Evolutionary conservation across 805 yeast genomes (phyloP).

Genomic region (Cyberlindnera xishuangbannaensis): DNA sequence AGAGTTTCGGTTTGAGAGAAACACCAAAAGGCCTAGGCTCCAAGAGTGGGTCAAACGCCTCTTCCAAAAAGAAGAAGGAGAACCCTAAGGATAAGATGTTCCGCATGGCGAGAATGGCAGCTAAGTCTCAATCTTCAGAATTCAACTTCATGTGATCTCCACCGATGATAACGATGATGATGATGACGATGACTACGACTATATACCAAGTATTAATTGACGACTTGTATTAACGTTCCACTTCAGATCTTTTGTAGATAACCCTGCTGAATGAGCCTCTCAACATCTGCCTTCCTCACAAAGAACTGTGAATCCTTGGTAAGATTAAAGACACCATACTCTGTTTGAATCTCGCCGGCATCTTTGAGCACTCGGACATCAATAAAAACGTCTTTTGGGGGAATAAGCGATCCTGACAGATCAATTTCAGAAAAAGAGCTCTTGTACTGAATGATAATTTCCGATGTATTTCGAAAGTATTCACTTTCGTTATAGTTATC

Average conservation of each 20-base stretch:
- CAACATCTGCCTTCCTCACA: slow-evolving; percentile 92
- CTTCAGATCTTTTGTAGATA: slow-evolving; percentile 61
- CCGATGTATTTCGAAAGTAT: slow-evolving; percentile 65
- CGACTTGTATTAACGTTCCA: no score
- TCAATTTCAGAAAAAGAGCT: slow-evolving; percentile 80
- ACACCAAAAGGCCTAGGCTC: slow-evolving; percentile 78
- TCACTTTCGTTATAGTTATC: slow-evolving; percentile 77
- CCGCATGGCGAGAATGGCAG: slow-evolving; percentile 66
- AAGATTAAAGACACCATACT: slow-evolving; percentile 90
- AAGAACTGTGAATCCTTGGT: slow-evolving; percentile 93
- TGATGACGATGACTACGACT: no score
- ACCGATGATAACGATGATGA: no score
- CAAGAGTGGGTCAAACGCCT: no score
- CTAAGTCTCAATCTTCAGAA: slow-evolving; percentile 59
- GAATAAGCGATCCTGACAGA: slow-evolving; percentile 80
- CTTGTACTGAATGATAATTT: slow-evolving; percentile 67
- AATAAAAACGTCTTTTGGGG: slow-evolving; percentile 87
- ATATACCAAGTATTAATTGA: no score
- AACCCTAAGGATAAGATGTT: slow-evolving; percentile 71
- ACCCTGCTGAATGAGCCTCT: slow-evolving; percentile 89
- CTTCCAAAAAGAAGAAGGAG: slow-evolving; percentile 43
- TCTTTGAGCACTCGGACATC: slow-evolving; percentile 91
- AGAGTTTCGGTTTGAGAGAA: slow-evolving; percentile 90
- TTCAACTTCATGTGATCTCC: slow-evolving; percentile 56
- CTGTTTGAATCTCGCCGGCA: slow-evolving; percentile 97